A percentile compares a stretch with the other conserved stretches of the same genome.
These are phyloP conservation scores for Zarea fungicola DNA, from an alignment of 2,329 filamentous ascomycete species.

Conservation along the genomic window DNA sequence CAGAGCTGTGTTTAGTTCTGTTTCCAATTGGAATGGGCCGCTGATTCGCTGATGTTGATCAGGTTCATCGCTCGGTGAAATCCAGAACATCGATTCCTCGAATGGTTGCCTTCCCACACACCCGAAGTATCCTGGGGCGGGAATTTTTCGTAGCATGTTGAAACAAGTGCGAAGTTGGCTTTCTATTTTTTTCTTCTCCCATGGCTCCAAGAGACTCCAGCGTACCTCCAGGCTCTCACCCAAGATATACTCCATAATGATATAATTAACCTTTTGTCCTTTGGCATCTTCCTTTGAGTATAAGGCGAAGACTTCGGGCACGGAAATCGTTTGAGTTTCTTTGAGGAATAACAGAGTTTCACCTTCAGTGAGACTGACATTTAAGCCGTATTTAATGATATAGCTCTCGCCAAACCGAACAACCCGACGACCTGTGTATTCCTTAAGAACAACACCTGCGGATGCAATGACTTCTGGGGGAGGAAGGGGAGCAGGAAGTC, in stretches of 20 bases:
- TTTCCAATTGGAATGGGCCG: conserved; percentile 12
- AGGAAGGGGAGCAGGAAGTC: conserved; percentile 1
- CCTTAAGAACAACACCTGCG: conserved; percentile 5
- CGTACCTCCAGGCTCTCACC: conserved; percentile 14
- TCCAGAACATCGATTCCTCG: conserved; percentile 17
- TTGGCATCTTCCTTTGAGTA: conserved; percentile 1
- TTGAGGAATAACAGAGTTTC: conserved; percentile 13
- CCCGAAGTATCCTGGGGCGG: conserved; percentile 17
- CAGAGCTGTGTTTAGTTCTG: conserved; percentile 13
- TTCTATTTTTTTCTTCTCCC: conserved; percentile 11
- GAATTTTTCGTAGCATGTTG: conserved; percentile 1
- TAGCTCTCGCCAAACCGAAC: conserved; percentile 11
- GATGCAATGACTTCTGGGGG: conserved; percentile 3
- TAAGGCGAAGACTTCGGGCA: conserved; percentile 12
- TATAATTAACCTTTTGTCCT: conserved; percentile 14
- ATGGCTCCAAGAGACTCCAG: conserved; percentile 4
- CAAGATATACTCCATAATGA: conserved; percentile 18
- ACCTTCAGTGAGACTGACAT: conserved; percentile 13
- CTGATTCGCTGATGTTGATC: conserved; percentile 8
- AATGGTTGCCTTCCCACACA: conserved; percentile 16
- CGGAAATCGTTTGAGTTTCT: background rate
- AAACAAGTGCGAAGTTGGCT: background rate
- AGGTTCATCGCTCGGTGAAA: conserved; percentile 4
- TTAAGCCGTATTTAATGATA: conserved; percentile 13
- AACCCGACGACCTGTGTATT: conserved; percentile 8